Conservation (phyloP, 1,139 yeast species). For the Saccharomyces hybrid region DNA sequence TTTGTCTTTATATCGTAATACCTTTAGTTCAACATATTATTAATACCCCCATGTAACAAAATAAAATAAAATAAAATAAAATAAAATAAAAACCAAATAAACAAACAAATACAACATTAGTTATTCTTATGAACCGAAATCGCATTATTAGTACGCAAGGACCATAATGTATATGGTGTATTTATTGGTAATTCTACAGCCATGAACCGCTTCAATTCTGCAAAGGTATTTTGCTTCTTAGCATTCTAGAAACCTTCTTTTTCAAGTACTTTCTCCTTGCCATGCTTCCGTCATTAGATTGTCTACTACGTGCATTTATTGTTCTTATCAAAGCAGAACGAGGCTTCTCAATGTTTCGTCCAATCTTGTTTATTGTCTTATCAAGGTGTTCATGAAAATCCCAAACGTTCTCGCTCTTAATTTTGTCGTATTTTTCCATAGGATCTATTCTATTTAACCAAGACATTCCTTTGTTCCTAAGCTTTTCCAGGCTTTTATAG, state of each 20-base stretch:
- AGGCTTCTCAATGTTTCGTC: constrained; percentile 2
- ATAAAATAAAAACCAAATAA: too few relatives aligned
- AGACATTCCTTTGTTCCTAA: neutral
- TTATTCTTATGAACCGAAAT: neutral
- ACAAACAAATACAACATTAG: too few relatives aligned
- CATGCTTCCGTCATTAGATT: neutral
- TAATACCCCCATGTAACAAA: too few relatives aligned
- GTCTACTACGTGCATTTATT: neutral
- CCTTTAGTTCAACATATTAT: too few relatives aligned
- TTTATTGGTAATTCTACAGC: too few relatives aligned
- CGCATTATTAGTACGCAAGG: too few relatives aligned
- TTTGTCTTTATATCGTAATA: too few relatives aligned
- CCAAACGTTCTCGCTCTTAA: neutral
- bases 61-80: too few relatives aligned
- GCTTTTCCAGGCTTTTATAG: neutral
- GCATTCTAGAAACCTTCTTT: neutral
- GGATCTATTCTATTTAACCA: neutral
- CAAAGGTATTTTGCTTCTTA: neutral
- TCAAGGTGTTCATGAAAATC: neutral
- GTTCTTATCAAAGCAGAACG: neutral
- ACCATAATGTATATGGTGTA: too few relatives aligned
- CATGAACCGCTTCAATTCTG: neutral
- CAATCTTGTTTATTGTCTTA: constrained; percentile 3
- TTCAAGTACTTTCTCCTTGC: neutral
- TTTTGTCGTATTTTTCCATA: neutral